Evolutionary conservation across 2,329 filamentous ascomycete species (phyloP), one percentile per base, ranked within the genome.

Genomic region (Mycosphaerella arachidis): DNA sequence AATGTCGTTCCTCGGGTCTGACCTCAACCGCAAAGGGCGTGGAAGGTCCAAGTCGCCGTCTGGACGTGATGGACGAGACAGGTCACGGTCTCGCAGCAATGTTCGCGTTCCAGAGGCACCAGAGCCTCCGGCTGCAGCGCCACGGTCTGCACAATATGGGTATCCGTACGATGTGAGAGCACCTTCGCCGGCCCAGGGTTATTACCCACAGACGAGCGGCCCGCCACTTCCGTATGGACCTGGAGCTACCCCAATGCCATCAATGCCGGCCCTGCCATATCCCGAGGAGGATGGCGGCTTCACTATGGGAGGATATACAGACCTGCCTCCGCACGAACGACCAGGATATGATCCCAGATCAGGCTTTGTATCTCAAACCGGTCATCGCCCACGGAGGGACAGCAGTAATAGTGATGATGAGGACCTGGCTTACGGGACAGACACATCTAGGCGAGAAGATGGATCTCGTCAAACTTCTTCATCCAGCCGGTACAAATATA

Each of bases 231-330:
- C 64, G 29, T 66, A 67, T 59, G 60, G 60, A 8, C 56, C 61
- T 48, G 58, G 60, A 27, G 35, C 53, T n/a, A 35, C 50, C 16
- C 20, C 61, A 9, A 55, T 53, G 16, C 57, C 53, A 16, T 45
- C 60, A 16, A 51, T 68, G 48, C 24, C 24, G 24, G 24, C 24
- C 24, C 3, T 24, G 24, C 71, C 68, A 7, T 72, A 71, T 53
- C 71, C 71, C 8, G 35, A 53, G 13, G 69, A 68, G 33, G 58
- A 68, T 54, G 63, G 58, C 7, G 71, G 71, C 62, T 73, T 77
- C 35, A 77, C 75, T 53, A 78, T 78, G 75, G 77, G 77, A 54
- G 75, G 73, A 56, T 79, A 76, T 61, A 68, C 70, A 27, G 77
- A 79, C 61, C 71, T 78, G 9, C 77, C 77, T 30, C 77, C 76